Evolutionary conservation across 768 basidiomycete genomes (phyloP).

Genomic region (Phaffia australis): DNA sequence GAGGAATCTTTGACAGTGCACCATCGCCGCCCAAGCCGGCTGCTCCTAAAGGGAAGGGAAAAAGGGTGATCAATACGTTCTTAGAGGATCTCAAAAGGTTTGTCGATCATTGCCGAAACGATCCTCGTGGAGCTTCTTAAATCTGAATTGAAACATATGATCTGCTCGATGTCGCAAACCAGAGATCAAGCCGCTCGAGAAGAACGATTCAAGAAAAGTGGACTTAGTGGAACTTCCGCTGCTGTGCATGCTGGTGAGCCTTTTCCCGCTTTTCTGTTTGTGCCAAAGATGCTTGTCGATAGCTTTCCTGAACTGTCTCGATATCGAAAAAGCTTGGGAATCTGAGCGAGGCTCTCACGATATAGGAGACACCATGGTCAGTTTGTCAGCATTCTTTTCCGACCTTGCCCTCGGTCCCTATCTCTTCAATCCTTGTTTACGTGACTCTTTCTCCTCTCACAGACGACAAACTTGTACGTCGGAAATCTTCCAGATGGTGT

Average conservation of each 20-base stretch:
- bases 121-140: not conserved
- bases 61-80: slow-evolving; percentile 90
- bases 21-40: slow-evolving; percentile 39
- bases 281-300: not conserved
- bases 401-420: not conserved
- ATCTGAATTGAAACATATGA: slow-evolving; percentile 20
- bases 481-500: slow-evolving; percentile 82
- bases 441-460: slow-evolving; percentile 10
- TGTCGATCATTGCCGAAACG: slow-evolving; percentile 23
- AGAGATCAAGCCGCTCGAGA: slow-evolving; percentile 92
- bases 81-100: slow-evolving; percentile 92
- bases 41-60: slow-evolving; percentile 71
- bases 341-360: slow-evolving; percentile 83
- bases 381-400: slow-evolving; percentile 25
- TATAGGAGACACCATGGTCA: slow-evolving; percentile 71
- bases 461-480: slow-evolving; percentile 95
- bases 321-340: slow-evolving; percentile 56
- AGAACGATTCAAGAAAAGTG: slow-evolving; percentile 50
- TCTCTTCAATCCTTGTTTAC: not conserved
- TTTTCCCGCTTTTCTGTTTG: not conserved
- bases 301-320: slow-evolving; percentile 26
- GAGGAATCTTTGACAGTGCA: not conserved
- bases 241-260: slow-evolving; percentile 75
- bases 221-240: slow-evolving; percentile 50
- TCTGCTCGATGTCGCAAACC: not conserved